Conservation (phyloP, 2,329 filamentous ascomycete genomes). For the Colletotrichum brevisporum region DNA sequence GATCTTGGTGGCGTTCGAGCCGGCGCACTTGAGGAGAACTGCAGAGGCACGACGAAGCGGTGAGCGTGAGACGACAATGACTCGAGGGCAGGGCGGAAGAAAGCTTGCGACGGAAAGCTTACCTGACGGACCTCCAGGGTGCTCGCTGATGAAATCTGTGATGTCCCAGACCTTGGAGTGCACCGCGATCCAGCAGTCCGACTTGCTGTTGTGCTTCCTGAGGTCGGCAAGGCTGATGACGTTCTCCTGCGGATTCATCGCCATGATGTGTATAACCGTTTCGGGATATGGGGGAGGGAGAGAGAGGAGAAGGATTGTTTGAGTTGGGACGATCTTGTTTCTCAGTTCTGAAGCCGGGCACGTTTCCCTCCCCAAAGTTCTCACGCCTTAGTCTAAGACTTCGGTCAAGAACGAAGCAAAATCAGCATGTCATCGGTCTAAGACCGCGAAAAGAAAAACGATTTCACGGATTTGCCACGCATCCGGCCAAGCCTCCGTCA, state of each 20-base stretch:
- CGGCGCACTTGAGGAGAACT: constrained; percentile 60
- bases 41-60: constrained; percentile 47
- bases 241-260: constrained; percentile 8
- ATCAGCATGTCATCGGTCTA: neutral
- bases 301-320: neutral
- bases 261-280: constrained; percentile 2
- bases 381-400: neutral
- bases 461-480: constrained; percentile 1
- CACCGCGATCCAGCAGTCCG: constrained; percentile 77
- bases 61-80: neutral
- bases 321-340: neutral
- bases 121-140: constrained; percentile 55
- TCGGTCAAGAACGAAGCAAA: neutral
- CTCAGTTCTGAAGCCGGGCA: neutral
- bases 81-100: neutral
- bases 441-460: neutral
- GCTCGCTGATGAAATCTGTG: constrained; percentile 70
- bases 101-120: constrained; percentile 21
- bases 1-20: constrained; percentile 51
- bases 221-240: constrained; percentile 53
- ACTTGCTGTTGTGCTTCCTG: constrained; percentile 61
- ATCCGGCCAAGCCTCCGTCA: neutral
- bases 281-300: neutral
- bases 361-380: neutral
- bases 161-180: constrained; percentile 79